Conservation (phyloP, 352 stramenopile genomes). For the Pythium scleroteichum region DNA sequence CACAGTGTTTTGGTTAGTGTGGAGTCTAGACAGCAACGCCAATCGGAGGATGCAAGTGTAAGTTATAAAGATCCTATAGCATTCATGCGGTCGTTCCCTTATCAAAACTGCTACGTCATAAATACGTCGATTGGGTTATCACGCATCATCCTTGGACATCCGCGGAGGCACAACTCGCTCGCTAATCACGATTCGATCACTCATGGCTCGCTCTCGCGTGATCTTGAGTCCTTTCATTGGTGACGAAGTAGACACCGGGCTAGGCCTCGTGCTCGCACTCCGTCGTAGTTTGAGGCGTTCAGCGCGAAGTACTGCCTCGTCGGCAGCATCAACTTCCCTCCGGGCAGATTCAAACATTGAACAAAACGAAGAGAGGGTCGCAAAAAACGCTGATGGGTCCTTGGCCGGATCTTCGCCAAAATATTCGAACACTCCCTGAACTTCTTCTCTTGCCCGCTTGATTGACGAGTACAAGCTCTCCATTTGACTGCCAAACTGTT, state of each 20-base stretch:
- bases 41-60: slow-evolving; percentile 5
- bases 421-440: slow-evolving; percentile 81
- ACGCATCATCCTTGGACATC: slow-evolving; percentile 4
- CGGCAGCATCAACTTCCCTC: slow-evolving; percentile 67
- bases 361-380: slow-evolving; percentile 83
- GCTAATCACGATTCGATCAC: slow-evolving; percentile 12
- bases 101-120: slow-evolving; percentile 1
- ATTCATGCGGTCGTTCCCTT: too few species aligned
- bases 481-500: slow-evolving; percentile 51
- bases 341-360: slow-evolving; percentile 64
- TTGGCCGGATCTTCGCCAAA: slow-evolving; percentile 82
- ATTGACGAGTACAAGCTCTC: slow-evolving; percentile 40
- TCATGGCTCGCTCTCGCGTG: slow-evolving; percentile 18
- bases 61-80: slow-evolving; percentile 15
- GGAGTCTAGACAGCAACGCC: not conserved
- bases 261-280: slow-evolving; percentile 19
- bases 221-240: not conserved
- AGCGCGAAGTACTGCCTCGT: slow-evolving; percentile 52
- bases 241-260: not conserved
- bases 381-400: slow-evolving; percentile 76
- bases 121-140: not conserved
- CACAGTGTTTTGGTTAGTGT: not conserved
- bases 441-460: slow-evolving; percentile 45
- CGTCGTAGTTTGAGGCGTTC: slow-evolving; percentile 69
- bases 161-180: not conserved